A percentile compares a stretch with the other conserved stretches of the same genome.
Conservation (phyloP, 1,284 basidiomycete genomes). For the Rhodotorula sp. region DNA sequence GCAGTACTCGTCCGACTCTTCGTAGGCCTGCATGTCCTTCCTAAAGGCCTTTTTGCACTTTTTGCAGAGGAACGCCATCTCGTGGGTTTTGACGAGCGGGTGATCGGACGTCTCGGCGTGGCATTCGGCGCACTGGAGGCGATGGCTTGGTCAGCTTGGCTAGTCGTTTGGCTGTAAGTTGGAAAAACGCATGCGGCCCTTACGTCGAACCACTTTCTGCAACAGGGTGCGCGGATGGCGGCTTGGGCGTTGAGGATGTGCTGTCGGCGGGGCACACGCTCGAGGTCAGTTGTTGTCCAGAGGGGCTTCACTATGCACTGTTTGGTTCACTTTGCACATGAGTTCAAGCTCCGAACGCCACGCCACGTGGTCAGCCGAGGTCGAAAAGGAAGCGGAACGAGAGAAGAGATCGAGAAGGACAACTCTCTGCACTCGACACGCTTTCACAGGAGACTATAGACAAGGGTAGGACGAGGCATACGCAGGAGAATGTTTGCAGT, state of each 20-base stretch:
- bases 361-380: too few relatives aligned
- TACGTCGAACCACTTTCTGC: constrained; percentile 89
- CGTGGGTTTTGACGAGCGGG: constrained; percentile 67
- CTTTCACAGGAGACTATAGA: background rate
- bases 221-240: constrained; percentile 87
- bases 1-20: constrained; percentile 96
- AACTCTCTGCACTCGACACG: background rate
- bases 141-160: background rate
- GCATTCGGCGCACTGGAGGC: constrained; percentile 75
- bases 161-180: background rate
- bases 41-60: constrained; percentile 97
- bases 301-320: too few relatives aligned
- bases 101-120: constrained; percentile 79
- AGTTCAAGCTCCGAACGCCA: too few relatives aligned
- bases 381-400: constrained; percentile 1
- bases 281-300: too few relatives aligned
- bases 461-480: too few relatives aligned
- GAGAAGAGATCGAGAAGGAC: background rate
- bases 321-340: background rate
- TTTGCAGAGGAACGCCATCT: constrained; percentile 95
- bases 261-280: constrained; percentile 56
- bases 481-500: constrained; percentile 2
- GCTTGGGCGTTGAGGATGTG: constrained; percentile 92
- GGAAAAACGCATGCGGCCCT: too few relatives aligned
- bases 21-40: constrained; percentile 86